Base-by-base conservation (phyloP, 2,329 filamentous ascomycete genomes). In the Cladosporium sp. region DNA sequence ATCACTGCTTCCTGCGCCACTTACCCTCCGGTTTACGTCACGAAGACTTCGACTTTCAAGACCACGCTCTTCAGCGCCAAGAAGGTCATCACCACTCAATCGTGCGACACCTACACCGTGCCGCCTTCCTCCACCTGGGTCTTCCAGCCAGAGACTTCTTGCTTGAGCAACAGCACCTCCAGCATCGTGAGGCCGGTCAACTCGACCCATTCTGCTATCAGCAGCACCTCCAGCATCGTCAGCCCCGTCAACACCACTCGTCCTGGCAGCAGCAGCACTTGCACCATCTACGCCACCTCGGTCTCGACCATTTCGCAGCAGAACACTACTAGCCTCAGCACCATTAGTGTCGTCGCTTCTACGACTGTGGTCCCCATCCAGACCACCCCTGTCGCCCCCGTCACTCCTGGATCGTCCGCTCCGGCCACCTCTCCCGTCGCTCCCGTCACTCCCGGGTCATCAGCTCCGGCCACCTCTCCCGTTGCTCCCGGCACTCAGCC, bases 41-140 rank as follows among this genome's bases (percentile, higher is more conserved):
- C 44, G 1, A 49, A 8, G 19, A 54, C 49, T 17, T 37, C 32
- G 12, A 39, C 22, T 11, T 27, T 34, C 4, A 30, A 30, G 22
- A 49, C 24, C n/a, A 40, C 34, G 17, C 29, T 39, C 13, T 18
- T 17, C 13, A 41, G 17, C 15, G 20, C 45, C 24, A 30, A 22
- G 36, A 47, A 15, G 19, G 24, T 36, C 27, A 51, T 30, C 19
- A 41, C 52, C 13, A 47, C 42, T 9, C 27, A 32, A 11, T 32
- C 18, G 17, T 54, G 52, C 43, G 27, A 49, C 13, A 52, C 50
- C 7, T 54, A 52, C 34, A 52, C 48, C 3, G 24, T 44, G 19
- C 48, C 48, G 4, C 39, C 40, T 20, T 38, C 48, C 15, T 38
- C 40, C 13, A 39, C 30, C 22, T 51, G 48, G 48, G 34, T 43